These are phyloP conservation scores for Candida chauliodis DNA, from an alignment of 805 yeast species.

Conservation along the genomic window DNA sequence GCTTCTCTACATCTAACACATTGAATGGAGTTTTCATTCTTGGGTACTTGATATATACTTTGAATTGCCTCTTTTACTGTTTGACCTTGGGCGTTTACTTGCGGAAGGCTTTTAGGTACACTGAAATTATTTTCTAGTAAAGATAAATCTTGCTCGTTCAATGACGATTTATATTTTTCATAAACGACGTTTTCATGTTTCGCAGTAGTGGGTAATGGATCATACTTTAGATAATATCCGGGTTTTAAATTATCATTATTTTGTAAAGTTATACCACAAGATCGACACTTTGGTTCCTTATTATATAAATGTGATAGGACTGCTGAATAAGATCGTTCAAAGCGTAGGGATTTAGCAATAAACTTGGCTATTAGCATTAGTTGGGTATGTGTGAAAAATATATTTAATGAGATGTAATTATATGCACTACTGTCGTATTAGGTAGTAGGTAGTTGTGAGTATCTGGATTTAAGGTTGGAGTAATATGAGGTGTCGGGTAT, in stretches of 20 bases:
- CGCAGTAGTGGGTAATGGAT: too few relatives aligned
- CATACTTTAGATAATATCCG: slow-evolving; percentile 39
- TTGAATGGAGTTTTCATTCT: slow-evolving; percentile 15
- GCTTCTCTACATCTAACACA: slow-evolving; percentile 61
- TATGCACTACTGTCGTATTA: too few relatives aligned
- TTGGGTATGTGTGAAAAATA: too few relatives aligned
- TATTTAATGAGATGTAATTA: too few relatives aligned
- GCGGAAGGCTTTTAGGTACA: background rate
- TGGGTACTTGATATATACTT: background rate
- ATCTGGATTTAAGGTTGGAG: too few relatives aligned
- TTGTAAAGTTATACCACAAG: slow-evolving; percentile 61
- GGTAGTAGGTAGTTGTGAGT: too few relatives aligned
- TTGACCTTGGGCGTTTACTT: background rate
- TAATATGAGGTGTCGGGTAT: too few relatives aligned
- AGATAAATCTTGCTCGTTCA: slow-evolving; percentile 24
- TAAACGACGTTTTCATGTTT: slow-evolving; percentile 7
- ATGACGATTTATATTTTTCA: slow-evolving; percentile 15
- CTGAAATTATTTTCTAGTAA: slow-evolving; percentile 19
- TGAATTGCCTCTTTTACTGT: background rate
- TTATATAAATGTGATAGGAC: slow-evolving; percentile 9
- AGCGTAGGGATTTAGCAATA: too few relatives aligned
- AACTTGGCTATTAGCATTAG: too few relatives aligned
- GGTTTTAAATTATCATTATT: slow-evolving; percentile 24
- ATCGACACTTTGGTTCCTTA: slow-evolving; percentile 34
- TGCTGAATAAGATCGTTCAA: slow-evolving; percentile 3